Evolutionary conservation across 768 basidiomycete genomes (phyloP), one percentile per base, ranked within the genome.

Genomic region (Chiua virens): DNA sequence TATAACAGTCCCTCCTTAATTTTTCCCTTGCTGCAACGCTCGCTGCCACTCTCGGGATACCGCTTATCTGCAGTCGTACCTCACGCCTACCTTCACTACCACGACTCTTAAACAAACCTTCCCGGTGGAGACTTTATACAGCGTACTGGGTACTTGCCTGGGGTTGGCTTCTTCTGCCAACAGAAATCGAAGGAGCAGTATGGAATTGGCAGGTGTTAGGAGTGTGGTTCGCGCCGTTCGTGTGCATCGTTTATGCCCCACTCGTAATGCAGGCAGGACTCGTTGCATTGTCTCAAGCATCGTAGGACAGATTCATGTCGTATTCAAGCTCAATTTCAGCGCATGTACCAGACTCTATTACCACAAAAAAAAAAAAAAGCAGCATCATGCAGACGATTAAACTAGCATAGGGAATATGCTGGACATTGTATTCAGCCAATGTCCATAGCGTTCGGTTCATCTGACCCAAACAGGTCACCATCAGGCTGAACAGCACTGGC

Each of bases 11-110:
- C 15, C 85, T 97, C 52, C 82, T 97, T 66, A 97, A 98, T 68
- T 96, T 96, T 70, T 92, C 91, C 8, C 83, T 98, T 18, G 90
- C 95, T 0, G 83, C 86, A 20, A 64, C 77, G 20, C 76, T 96
- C 17, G 81, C 88, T 0, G 64, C 87, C 23, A 59, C 81, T 9
- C 75, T 92, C 17, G 83, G 85, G 8, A 37, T 86, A 10, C 87
- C 91, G 1, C 75, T 92, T n/a, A 71, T 77, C 13, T 72, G 74
- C 5, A 68, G 78, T 14, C 65, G 69, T 75, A 13, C 70, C 8
- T 59, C 75, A 1, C 63, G 68, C 21, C 18, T 23, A 11, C 38
- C 57, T 1, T 45, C 59, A 47, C 1, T 58, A 47, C 34, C 55
- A 49, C 54, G 47, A 67, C 15, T 58, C 3, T 70, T 59, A 54